phyloP scores from a whole-genome alignment of 75 land plant species.

The Selaginella tamariscina region DNA sequence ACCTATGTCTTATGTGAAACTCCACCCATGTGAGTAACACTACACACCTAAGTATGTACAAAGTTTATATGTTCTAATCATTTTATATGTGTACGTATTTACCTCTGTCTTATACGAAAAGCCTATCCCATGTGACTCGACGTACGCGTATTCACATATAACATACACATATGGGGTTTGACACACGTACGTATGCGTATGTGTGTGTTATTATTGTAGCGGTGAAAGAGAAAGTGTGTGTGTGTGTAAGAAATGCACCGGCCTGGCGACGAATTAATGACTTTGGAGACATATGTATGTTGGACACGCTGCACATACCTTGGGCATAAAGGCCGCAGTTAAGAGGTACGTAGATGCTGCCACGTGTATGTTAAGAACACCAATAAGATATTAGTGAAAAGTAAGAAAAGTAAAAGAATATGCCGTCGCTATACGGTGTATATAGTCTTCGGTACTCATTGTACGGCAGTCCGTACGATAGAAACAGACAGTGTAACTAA shows the following conservation, averaged over 20 bases:
- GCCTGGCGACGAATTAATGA: background rate
- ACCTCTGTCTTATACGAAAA: background rate
- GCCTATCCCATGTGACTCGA: too few relatives aligned
- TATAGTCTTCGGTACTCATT: background rate
- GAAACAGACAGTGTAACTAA: background rate
- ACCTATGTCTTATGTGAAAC: too few relatives aligned
- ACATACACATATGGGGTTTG: too few relatives aligned
- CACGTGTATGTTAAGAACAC: background rate
- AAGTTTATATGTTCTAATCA: background rate
- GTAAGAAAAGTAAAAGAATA: background rate
- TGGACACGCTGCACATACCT: background rate
- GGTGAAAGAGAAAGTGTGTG: background rate
- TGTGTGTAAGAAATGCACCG: background rate
- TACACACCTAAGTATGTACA: too few relatives aligned
- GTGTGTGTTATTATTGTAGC: background rate
- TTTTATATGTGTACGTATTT: background rate
- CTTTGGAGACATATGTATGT: background rate
- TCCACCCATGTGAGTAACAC: too few relatives aligned
- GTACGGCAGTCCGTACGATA: background rate
- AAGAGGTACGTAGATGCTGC: too few relatives aligned
- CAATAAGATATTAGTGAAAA: background rate
- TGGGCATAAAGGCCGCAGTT: background rate
- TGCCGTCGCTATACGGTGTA: background rate
- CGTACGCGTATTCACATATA: too few relatives aligned
- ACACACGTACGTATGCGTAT: too few relatives aligned